A percentile compares a stretch with the other conserved stretches of the same genome.
These are phyloP conservation scores for Prototheca stagnorum DNA, from an alignment of 163 green algal species.

Conservation along the genomic window DNA sequence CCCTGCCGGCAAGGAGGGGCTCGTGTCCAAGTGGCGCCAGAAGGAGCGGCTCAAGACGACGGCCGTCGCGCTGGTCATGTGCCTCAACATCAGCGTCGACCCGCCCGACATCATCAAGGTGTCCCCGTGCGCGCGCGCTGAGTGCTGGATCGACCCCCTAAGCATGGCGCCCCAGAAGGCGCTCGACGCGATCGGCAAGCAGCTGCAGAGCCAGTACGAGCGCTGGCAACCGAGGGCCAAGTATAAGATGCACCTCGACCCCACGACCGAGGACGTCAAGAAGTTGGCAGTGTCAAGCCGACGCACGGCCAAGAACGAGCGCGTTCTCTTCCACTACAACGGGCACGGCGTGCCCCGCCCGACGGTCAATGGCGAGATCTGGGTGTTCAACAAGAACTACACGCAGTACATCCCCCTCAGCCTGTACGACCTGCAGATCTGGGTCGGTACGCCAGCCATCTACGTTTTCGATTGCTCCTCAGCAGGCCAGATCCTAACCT, in stretches of 20 bases:
- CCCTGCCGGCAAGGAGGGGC: conserved; percentile 1
- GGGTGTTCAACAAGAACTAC: conserved; percentile 85
- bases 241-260: conserved; percentile 94
- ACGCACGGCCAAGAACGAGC: conserved; percentile 72
- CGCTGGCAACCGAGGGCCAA: conserved; percentile 91
- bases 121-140: conserved; percentile 80
- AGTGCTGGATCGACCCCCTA: conserved; percentile 90
- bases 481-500: conserved; percentile 78
- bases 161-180: conserved; percentile 85
- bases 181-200: conserved; percentile 86
- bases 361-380: conserved; percentile 94
- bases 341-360: conserved; percentile 89
- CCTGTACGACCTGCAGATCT: conserved; percentile 89
- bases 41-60: conserved; percentile 88
- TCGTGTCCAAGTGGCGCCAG: conserved; percentile 58
- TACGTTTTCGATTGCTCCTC: conserved; percentile 94
- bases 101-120: conserved; percentile 96
- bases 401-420: conserved; percentile 99
- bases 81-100: conserved; percentile 98
- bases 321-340: conserved; percentile 94
- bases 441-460: conserved; percentile 65
- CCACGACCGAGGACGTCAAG: conserved; percentile 93
- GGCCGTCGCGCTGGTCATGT: conserved; percentile 86
- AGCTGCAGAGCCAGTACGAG: conserved; percentile 94
- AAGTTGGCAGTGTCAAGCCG: conserved; percentile 79